Evolutionary conservation across 140 eudicot species (phyloP), one percentile per base, ranked within the genome.

Genomic region (Stevia rebaudiana): DNA sequence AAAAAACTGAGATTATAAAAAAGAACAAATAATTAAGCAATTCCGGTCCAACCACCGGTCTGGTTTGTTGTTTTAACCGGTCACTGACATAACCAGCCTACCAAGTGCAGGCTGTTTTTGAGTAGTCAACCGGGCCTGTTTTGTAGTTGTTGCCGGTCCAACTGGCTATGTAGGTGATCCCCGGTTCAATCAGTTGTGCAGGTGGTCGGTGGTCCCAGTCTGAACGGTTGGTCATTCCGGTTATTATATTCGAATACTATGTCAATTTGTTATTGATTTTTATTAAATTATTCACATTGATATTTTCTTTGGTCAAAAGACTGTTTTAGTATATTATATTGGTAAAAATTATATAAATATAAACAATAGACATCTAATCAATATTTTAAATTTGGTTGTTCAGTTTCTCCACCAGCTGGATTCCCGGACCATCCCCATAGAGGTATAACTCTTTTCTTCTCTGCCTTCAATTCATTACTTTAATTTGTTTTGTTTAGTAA

Each of bases 361-460:
- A 11, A 11, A 4, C 8, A 4, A 4, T 36, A 4, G 59, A 30
- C 10, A 12, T 25, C 28, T 58, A 37, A 65, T 22, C 33, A 30
- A 51, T 31, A 31, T 30, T 36, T 24, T 70, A 3, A 22, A 30
- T 60, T 76, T 65, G 22, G 3, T 70, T 17, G 40, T 73, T 49
- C 76, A 89, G 97, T 89, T 69, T 65, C 95, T n/a, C 70, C 94
- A 24, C 97, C 97, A 25, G 97, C 97, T 72, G 97, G 95, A 60
- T 89, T 89, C 75, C 95, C 97, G 10, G 97, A 89, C 46, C 97
- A 89, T 81, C 97, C 97, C 4, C 97, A 89, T 56, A 74, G 95
- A 83, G 97, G 97, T 89, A 55, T 23, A 11, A 64, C 4, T 24
- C 3, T 31, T 42, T 65, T 53, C 22, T 63, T 15, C 24, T 17